These are phyloP conservation scores for Dryadomyces quercus-mongolicae DNA, from an alignment of 2,329 filamentous ascomycete species.

Conservation along the genomic window DNA sequence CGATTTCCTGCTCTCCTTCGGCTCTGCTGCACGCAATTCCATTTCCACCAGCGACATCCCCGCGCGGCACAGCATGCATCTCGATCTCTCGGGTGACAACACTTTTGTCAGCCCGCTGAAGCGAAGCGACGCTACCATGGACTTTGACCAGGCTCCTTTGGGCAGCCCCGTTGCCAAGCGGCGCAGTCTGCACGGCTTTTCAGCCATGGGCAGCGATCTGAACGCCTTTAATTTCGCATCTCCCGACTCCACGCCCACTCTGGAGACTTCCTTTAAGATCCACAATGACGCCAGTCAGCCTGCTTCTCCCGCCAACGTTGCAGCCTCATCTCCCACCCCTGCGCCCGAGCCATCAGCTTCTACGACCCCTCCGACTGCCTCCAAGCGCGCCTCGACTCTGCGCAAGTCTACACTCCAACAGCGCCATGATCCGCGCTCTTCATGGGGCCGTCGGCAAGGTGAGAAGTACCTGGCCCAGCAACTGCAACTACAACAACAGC, in stretches of 20 bases:
- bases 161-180: conserved; percentile 86
- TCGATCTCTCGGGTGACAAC: conserved; percentile 42
- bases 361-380: conserved; percentile 40
- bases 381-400: conserved; percentile 63
- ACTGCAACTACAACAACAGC: conserved; percentile 35
- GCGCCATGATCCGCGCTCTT: conserved; percentile 57
- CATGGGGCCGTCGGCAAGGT: conserved; percentile 46
- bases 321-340: conserved; percentile 14
- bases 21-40: conserved; percentile 29
- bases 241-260: conserved; percentile 15
- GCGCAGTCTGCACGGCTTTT: conserved; percentile 69
- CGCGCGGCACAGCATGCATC: conserved; percentile 41
- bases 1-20: conserved; percentile 20
- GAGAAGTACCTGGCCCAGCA: conserved; percentile 40
- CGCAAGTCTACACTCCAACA: conserved; percentile 83
- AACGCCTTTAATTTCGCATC: conserved; percentile 57
- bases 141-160: conserved; percentile 63
- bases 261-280: conserved; percentile 33
- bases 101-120: conserved; percentile 74
- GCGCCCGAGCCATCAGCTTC: conserved; percentile 29
- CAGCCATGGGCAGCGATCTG: conserved; percentile 50
- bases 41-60: conserved; percentile 28
- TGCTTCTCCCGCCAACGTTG: conserved; percentile 31
- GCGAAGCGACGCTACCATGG: conserved; percentile 82
- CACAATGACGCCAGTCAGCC: conserved; percentile 26